Conservation (phyloP, 768 basidiomycete species). For the Hemileccinum impolitum region DNA sequence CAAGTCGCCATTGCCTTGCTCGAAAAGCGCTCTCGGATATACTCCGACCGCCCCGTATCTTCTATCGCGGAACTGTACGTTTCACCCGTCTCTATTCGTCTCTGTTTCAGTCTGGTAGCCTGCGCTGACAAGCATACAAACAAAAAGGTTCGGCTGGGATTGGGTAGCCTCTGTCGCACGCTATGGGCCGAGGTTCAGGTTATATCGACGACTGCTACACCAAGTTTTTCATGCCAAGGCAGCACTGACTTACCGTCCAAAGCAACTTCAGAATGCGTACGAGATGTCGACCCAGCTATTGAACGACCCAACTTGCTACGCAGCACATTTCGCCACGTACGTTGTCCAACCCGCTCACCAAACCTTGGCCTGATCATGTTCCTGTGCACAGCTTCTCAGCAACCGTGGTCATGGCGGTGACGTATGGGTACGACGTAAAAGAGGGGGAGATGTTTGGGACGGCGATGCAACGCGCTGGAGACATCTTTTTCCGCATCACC, state of each 20-base stretch:
- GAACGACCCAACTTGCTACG: constrained; percentile 5
- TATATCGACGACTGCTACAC: constrained; percentile 21
- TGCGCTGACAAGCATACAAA: neutral
- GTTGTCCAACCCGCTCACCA: neutral
- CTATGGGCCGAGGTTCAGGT: constrained; percentile 23
- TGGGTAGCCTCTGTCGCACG: constrained; percentile 10
- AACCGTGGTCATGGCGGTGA: constrained; percentile 14
- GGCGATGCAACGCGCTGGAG: constrained; percentile 8
- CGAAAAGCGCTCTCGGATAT: constrained; percentile 50
- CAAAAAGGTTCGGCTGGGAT: constrained; percentile 19
- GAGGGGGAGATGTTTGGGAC: constrained; percentile 1
- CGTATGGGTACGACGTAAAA: constrained; percentile 14
- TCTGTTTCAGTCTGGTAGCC: neutral
- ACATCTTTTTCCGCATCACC: constrained; percentile 1
- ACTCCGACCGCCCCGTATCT: constrained; percentile 33
- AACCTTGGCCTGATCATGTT: neutral
- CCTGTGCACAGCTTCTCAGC: constrained; percentile 1
- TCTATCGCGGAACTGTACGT: constrained; percentile 7
- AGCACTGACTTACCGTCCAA: constrained; percentile 10
- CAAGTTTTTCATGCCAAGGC: constrained; percentile 15
- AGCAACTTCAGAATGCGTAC: constrained; percentile 13
- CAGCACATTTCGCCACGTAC: constrained; percentile 10
- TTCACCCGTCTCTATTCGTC: neutral
- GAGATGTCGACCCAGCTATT: constrained; percentile 8
- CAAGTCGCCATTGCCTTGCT: constrained; percentile 46